Percentiles rank a stretch among this genome's conserved stretches.
Conservation (phyloP, 2,329 filamentous ascomycete species). For the Whalleya microplaca region DNA sequence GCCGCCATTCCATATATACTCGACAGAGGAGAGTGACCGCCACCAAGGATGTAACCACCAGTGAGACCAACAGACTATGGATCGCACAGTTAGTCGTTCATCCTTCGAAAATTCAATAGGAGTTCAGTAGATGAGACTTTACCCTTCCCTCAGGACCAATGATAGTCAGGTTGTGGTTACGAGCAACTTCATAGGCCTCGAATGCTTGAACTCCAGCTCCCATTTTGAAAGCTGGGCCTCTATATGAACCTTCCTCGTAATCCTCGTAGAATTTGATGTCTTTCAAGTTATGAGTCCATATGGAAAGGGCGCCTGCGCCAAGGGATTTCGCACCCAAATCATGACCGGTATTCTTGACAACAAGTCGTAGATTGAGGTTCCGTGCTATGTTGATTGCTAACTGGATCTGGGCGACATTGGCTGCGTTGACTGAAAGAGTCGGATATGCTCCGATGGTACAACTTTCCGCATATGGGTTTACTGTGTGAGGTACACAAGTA, state of each 20-base stretch:
- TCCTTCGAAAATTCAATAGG: not conserved
- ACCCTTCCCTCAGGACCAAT: constrained; percentile 32
- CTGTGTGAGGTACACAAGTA: constrained; percentile 31
- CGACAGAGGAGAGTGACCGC: constrained; percentile 58
- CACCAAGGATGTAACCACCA: constrained; percentile 53
- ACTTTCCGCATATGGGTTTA: constrained; percentile 29
- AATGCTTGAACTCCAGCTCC: constrained; percentile 33
- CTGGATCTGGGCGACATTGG: constrained; percentile 33
- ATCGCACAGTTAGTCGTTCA: not conserved
- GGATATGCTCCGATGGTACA: constrained; percentile 35
- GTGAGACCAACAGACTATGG: constrained; percentile 52
- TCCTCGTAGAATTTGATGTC: constrained; percentile 31
- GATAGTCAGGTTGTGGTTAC: constrained; percentile 28
- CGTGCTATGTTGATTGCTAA: constrained; percentile 34
- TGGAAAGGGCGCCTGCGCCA: constrained; percentile 31
- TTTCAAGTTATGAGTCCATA: constrained; percentile 37
- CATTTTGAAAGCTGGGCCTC: constrained; percentile 34
- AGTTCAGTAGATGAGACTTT: not conserved
- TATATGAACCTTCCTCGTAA: constrained; percentile 32
- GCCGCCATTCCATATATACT: constrained; percentile 53
- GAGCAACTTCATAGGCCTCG: constrained; percentile 32
- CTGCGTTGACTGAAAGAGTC: constrained; percentile 33
- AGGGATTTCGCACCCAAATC: constrained; percentile 35
- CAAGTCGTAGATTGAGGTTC: constrained; percentile 32
- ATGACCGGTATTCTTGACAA: constrained; percentile 35